A percentile compares a stretch with the other conserved stretches of the same genome.
Evolutionary conservation across 352 stramenopile species (phyloP).

Genomic region (Phytopythium kandeliae): DNA sequence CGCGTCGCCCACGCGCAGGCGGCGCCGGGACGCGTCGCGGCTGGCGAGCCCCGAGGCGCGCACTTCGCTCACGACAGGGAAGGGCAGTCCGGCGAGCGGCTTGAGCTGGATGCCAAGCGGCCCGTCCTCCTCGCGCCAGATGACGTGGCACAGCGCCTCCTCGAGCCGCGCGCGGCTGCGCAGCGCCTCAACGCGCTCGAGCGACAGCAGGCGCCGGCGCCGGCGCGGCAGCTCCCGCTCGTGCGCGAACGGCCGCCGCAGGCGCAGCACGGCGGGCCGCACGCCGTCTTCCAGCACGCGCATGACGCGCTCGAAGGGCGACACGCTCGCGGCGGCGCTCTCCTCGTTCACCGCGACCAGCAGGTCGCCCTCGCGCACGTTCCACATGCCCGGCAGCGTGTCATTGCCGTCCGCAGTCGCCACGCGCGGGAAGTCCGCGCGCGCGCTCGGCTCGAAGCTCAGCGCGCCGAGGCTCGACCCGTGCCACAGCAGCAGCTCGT

Average conservation of each 20-base stretch:
- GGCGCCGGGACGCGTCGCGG: constrained; percentile 17
- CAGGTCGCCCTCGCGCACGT: constrained; percentile 49
- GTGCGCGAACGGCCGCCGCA: constrained; percentile 38
- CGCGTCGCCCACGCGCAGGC: constrained; percentile 38
- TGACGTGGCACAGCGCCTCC: constrained; percentile 50
- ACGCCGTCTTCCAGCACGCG: constrained; percentile 57
- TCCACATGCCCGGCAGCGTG: constrained; percentile 62
- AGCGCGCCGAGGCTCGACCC: constrained; percentile 40
- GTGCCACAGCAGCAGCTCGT: constrained; percentile 62
- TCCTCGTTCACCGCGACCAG: constrained; percentile 54
- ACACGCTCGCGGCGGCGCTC: constrained; percentile 27
- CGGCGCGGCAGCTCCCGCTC: constrained; percentile 36
- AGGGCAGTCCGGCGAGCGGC: constrained; percentile 38
- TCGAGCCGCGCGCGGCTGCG: constrained; percentile 47
- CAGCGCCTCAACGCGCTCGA: constrained; percentile 16
- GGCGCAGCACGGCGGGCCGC: constrained; percentile 52
- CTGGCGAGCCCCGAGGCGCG: constrained; percentile 21
- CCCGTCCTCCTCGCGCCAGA: constrained; percentile 64
- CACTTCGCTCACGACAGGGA: constrained; percentile 42
- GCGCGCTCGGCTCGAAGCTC: constrained; percentile 35
- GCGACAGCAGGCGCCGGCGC: constrained; percentile 3
- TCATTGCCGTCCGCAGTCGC: constrained; percentile 49
- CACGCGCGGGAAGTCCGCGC: constrained; percentile 50
- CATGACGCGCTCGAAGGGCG: constrained; percentile 42
- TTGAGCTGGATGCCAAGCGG: constrained; percentile 53